Base-by-base conservation (phyloP, 805 yeast species). In the Metschnikowia matae region DNA sequence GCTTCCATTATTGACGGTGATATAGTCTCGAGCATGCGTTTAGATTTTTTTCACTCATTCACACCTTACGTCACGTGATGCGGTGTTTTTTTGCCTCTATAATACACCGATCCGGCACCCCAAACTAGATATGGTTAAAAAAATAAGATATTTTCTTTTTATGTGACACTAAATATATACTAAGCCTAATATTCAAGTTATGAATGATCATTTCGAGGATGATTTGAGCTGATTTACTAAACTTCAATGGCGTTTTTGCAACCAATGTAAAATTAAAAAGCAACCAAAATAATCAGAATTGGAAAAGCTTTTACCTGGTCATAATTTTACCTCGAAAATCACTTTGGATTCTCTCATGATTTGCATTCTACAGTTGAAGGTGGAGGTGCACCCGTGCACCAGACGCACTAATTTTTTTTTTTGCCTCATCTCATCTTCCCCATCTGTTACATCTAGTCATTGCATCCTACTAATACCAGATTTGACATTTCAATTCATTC, bases 1-100 rank as follows among this genome's bases (percentile, higher is more conserved):
- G 79, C 76, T 50, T 78, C 80, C 65, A 81, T 77, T 38, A n/a
- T 42, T 21, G 20, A 68, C 65, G 56, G 66, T 67, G 55, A 51
- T 51, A 33, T 20, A 23, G 23, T 20, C 36, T 23, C 31, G 33
- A 15, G 18, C 40, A 44, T 41, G 45, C 18, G 34, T 10, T 15
- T 15, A 17, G 32, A 23, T 44, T 44, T 44, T 34, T 34, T 44
- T 14, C 39, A 18, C 40, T 32, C 40, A n/a, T n/a, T 18, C 20
- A 34, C 17, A 11, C 29, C 10, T 13, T 17, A 6, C 18, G 2
- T 44, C 46, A 44, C 46, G 40, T 44, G 46, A 44, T 21, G 11
- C 10, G 39, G 34, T 26, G 32, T 26, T 32, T 26, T 23, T 23
- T 15, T 18, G 7, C 18, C 18, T 21, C 8, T 13, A 26, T 11